phyloP scores from a whole-genome alignment of 2,329 filamentous ascomycete genomes.

The Diaporthe citri region DNA sequence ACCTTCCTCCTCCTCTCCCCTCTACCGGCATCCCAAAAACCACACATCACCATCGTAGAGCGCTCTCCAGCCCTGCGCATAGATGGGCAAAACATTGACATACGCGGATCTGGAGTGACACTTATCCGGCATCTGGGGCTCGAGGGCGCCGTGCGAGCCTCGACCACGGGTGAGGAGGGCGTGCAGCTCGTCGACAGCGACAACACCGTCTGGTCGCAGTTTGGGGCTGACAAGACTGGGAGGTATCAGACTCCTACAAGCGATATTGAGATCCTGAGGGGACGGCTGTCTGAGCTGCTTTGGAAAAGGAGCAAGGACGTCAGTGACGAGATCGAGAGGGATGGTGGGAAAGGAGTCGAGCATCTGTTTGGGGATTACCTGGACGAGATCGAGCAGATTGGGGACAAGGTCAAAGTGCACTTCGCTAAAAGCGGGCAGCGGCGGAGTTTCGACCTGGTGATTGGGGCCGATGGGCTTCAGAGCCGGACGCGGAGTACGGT shows the following conservation, averaged over 20 bases:
- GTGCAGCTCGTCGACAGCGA: slow-evolving; percentile 52
- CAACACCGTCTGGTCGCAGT: slow-evolving; percentile 44
- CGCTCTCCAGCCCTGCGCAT: slow-evolving; percentile 52
- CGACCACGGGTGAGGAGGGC: slow-evolving; percentile 55
- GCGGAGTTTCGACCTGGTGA: slow-evolving; percentile 62
- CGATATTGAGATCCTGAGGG: slow-evolving; percentile 54
- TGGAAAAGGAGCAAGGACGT: slow-evolving; percentile 35
- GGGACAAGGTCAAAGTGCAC: slow-evolving; percentile 48
- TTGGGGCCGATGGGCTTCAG: slow-evolving; percentile 67
- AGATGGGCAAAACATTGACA: slow-evolving; percentile 59
- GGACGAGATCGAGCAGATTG: slow-evolving; percentile 35
- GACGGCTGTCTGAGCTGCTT: slow-evolving; percentile 51
- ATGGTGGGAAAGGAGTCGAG: slow-evolving; percentile 45
- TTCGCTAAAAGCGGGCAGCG: slow-evolving; percentile 58
- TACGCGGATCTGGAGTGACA: slow-evolving; percentile 56
- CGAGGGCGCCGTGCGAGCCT: slow-evolving; percentile 50
- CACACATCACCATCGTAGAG: slow-evolving; percentile 57
- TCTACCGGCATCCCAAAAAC: slow-evolving; percentile 43
- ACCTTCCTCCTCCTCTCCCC: slow-evolving; percentile 54
- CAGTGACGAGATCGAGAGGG: slow-evolving; percentile 33
- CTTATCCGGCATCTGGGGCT: slow-evolving; percentile 56
- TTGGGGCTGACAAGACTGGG: slow-evolving; percentile 47
- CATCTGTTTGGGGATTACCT: slow-evolving; percentile 47
- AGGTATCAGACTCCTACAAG: slow-evolving; percentile 50
- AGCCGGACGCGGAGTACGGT: slow-evolving; percentile 60